phyloP scores from a whole-genome alignment of 2,329 filamentous ascomycete genomes.

The Phoma herbarum region DNA sequence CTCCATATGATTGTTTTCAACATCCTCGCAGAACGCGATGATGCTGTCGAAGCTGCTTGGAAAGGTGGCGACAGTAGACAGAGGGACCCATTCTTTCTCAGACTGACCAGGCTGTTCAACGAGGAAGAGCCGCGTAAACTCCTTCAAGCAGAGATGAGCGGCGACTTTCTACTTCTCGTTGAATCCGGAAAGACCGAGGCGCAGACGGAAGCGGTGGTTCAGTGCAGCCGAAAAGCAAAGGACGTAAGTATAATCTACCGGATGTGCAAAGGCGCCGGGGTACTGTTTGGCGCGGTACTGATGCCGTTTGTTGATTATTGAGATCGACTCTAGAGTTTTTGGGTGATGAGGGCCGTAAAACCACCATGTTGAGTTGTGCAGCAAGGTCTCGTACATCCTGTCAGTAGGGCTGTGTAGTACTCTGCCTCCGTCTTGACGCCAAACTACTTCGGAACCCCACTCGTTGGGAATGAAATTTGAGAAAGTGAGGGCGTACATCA shows the following conservation, averaged over 20 bases:
- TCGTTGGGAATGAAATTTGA: neutral
- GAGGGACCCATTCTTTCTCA: neutral
- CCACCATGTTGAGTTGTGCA: neutral
- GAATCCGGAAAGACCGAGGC: neutral
- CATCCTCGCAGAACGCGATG: neutral
- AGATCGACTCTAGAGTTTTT: neutral
- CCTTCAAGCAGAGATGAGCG: neutral
- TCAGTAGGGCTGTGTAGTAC: neutral
- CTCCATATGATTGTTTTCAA: neutral
- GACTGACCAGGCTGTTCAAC: neutral
- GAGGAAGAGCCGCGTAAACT: neutral
- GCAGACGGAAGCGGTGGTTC: neutral
- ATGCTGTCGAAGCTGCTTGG: neutral
- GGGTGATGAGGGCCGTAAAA: neutral
- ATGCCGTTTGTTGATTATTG: neutral
- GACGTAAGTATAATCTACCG: neutral
- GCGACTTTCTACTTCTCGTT: neutral
- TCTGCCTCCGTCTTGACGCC: neutral
- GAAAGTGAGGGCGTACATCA: neutral
- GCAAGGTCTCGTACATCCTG: neutral
- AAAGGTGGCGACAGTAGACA: neutral
- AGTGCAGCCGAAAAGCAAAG: neutral
- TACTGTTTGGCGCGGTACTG: neutral
- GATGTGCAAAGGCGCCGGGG: neutral
- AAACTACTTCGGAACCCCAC: neutral